phyloP scores from a whole-genome alignment of 352 stramenopile genomes.

The Blastocystis sp. region DNA sequence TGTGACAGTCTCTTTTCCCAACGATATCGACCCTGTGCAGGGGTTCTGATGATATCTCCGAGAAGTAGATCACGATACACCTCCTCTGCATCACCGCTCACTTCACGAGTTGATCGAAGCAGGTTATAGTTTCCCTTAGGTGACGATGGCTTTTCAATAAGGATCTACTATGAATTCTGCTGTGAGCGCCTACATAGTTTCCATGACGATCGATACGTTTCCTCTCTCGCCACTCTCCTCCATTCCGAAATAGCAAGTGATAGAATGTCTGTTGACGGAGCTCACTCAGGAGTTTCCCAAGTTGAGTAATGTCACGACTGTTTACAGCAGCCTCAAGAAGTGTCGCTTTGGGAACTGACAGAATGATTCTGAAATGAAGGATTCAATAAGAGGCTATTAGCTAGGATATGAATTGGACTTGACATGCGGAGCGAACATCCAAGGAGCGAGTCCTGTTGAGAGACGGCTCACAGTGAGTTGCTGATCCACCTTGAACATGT shows the following conservation, averaged over 20 bases:
- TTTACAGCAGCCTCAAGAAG: conserved; percentile 52
- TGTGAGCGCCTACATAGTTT: neutral
- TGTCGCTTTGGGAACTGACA: conserved; percentile 40
- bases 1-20: conserved; percentile 53
- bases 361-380: conserved; percentile 43
- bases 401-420: conserved; percentile 61
- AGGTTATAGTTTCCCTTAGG: conserved; percentile 45
- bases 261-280: conserved; percentile 53
- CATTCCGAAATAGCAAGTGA: conserved; percentile 30
- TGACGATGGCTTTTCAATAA: conserved; percentile 3
- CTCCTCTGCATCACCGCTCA: conserved; percentile 43
- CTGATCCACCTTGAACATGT: conserved; percentile 32
- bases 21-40: neutral
- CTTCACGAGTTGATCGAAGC: conserved; percentile 45
- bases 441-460: neutral
- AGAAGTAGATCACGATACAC: conserved; percentile 50
- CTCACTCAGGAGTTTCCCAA: conserved; percentile 4
- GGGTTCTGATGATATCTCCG: neutral
- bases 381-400: neutral
- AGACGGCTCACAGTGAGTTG: neutral
- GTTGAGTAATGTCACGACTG: neutral
- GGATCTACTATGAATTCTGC: neutral
- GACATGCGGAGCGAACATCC: conserved; percentile 35
- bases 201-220: conserved; percentile 53
- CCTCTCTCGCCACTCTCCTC: conserved; percentile 23